A percentile compares a stretch with the other conserved stretches of the same genome.
Evolutionary conservation across 192 early-diverging fungal genomes (phyloP).

Genomic region (Ambispora gerdemannii): DNA sequence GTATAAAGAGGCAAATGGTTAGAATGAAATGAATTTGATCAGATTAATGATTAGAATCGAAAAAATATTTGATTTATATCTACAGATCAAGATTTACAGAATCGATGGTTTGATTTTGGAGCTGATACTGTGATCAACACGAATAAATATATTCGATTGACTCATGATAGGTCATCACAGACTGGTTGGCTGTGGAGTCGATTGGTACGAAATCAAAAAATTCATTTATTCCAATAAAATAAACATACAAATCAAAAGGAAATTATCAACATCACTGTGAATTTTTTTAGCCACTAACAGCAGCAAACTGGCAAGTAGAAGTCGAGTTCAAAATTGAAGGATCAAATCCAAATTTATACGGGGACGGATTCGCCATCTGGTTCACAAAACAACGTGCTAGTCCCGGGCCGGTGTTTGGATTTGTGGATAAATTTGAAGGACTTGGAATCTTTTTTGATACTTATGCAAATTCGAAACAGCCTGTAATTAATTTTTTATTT

Average conservation of each 20-base stretch:
- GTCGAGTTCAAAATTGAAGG: conserved; percentile 91
- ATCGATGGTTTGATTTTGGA: conserved; percentile 94
- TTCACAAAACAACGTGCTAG: conserved; percentile 69
- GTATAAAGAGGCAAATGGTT: not conserved
- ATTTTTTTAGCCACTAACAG: conserved; percentile 60
- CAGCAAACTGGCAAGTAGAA: conserved; percentile 76
- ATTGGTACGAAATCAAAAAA: conserved; percentile 44
- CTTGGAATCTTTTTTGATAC: conserved; percentile 97
- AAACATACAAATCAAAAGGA: no score
- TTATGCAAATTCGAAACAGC: conserved; percentile 74
- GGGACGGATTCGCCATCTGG: conserved; percentile 98
- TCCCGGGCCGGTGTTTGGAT: conserved; percentile 87
- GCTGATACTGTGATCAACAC: conserved; percentile 89
- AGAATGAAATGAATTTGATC: not conserved
- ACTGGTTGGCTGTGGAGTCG: conserved; percentile 80
- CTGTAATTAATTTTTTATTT: conserved; percentile 35
- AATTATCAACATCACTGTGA: no score
- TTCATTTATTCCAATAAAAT: no score
- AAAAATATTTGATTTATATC: not conserved
- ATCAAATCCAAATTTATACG: conserved; percentile 69
- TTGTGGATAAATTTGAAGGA: conserved; percentile 80
- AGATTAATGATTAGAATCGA: not conserved
- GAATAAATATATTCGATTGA: conserved; percentile 81
- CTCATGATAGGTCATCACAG: conserved; percentile 74
- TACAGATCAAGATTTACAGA: conserved; percentile 71